Base-by-base conservation (phyloP, 192 early-diverging fungal species). In the Glomus cerebriforme region DNA sequence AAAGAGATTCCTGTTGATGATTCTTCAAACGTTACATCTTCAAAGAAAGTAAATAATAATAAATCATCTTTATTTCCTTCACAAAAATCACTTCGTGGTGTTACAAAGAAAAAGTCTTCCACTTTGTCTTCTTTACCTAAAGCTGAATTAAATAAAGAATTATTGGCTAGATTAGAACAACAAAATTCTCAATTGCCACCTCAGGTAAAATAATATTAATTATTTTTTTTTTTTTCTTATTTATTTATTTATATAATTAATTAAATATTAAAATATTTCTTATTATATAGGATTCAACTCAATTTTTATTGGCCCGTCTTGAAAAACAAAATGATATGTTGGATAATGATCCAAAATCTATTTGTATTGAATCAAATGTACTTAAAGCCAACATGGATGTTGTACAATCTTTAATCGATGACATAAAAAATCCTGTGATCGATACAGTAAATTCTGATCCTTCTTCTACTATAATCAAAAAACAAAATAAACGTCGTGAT, bases 271-370 rank as follows among this genome's bases (percentile, higher is more conserved):
- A 19, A 59, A 22, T 17, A 70, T 27, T 77, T 67, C 66, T 59
- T 81, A 47, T 27, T 71, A 49, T 65, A 80, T 80, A 90, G 89
- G 85, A 85, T 35, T 87, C 88, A 7, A 86, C 86, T 43, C 81
- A 85, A 24, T 91, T 85, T 76, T 67, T 91, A 32, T 78, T 91
- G 70, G 89, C 90, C 31, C 85, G 85, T 27, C 68, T 91, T 29
- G 90, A 91, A 78, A 79, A 84, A 70, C 90, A 91, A 79, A 90
- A 90, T 71, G 88, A 86, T 15, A 75, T 90, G 68, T 79, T 91
- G 54, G 83, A 89, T 37, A 86, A 82, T 6, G 88, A 91, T 71
- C 90, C 89, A 8, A 90, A 90, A 77, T 85, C 89, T 0, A 82
- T 90, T 66, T 90, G 85, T 73, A 90, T 90, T 45, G 82, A 90